Conservation (phyloP, 2,329 filamentous ascomycete genomes). For the Lojkania enalia region DNA sequence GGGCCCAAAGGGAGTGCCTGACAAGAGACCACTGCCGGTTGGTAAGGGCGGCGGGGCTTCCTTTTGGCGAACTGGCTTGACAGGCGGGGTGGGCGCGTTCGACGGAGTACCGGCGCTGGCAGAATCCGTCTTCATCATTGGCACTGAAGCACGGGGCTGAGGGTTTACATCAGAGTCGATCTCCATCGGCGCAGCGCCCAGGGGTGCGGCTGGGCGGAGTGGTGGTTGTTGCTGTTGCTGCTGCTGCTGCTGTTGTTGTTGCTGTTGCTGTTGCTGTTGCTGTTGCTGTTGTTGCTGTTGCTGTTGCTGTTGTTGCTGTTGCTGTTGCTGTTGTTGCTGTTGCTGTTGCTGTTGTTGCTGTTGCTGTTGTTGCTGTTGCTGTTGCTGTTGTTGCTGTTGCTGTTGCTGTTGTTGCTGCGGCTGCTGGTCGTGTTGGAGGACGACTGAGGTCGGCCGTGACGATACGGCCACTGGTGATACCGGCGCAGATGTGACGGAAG, state of each 20-base stretch:
- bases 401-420: constrained; percentile 31
- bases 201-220: constrained; percentile 21
- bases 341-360: constrained; percentile 28
- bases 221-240: constrained; percentile 14
- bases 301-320: constrained; percentile 27
- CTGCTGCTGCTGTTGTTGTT: too few relatives aligned
- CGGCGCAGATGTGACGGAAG: constrained; percentile 46
- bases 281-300: too few relatives aligned
- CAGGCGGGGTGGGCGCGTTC: constrained; percentile 56
- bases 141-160: constrained; percentile 19
- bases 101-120: constrained; percentile 43
- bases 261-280: constrained; percentile 27
- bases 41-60: constrained; percentile 61
- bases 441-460: constrained; percentile 29
- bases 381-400: too few relatives aligned
- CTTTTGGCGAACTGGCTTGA: constrained; percentile 60
- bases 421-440: constrained; percentile 34
- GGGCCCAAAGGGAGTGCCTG: constrained; percentile 63
- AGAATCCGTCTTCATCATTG: constrained; percentile 41
- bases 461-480: constrained; percentile 43
- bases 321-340: too few relatives aligned
- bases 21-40: constrained; percentile 65
- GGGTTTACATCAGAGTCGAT: constrained; percentile 38
- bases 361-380: too few relatives aligned
- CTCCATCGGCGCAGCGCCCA: constrained; percentile 40